Evolutionary conservation across 768 basidiomycete genomes (phyloP).

Genomic region (Amanita exitialis): DNA sequence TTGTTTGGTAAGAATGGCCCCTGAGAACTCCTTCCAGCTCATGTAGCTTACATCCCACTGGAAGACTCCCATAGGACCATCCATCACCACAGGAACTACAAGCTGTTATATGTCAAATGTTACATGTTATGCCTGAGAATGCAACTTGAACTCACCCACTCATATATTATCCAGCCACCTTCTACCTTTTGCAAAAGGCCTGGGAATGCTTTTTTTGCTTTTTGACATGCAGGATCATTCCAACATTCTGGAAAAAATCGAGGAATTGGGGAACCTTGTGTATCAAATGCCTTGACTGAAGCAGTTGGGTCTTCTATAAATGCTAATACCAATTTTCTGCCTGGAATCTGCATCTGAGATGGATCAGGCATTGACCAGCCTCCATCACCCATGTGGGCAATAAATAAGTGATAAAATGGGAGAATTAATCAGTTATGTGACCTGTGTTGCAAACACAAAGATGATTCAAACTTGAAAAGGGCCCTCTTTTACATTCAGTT

Average conservation of each 20-base stretch:
- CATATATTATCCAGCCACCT: neutral
- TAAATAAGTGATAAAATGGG: no score
- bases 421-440: neutral
- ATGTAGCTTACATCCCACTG: neutral
- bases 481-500: no score
- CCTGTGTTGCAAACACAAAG: neutral
- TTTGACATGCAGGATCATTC: neutral
- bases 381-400: no score
- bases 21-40: neutral
- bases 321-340: no score
- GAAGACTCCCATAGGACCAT: neutral
- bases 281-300: no score
- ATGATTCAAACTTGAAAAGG: no score
- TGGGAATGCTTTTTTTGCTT: neutral
- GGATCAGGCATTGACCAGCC: no score
- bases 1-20: neutral
- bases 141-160: neutral
- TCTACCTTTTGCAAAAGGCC: neutral
- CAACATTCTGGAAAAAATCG: neutral
- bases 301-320: no score
- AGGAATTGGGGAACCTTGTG: no score
- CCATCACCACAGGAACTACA: neutral
- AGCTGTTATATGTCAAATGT: neutral
- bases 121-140: neutral
- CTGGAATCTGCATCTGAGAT: no score